Conservation (phyloP, 257 asterid species). For the Solanum gracilifrons region DNA sequence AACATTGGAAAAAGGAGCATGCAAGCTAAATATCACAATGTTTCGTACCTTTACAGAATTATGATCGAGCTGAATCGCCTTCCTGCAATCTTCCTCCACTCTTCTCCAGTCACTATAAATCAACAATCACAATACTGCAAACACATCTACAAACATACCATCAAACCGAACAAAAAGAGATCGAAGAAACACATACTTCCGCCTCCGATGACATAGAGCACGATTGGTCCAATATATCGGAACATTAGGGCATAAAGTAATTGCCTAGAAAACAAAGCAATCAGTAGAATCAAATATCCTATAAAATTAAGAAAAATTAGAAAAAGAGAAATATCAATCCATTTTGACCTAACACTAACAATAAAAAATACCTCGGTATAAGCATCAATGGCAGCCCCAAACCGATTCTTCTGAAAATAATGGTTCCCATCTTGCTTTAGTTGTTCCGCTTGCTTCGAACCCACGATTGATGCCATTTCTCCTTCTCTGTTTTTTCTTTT, state of each 20-base stretch:
- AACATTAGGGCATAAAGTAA: conserved; percentile 79
- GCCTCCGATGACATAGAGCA: conserved; percentile 73
- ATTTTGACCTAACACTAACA: background rate
- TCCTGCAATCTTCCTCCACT: conserved; percentile 32
- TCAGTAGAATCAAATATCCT: background rate
- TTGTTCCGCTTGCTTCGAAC: conserved; percentile 64
- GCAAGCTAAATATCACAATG: background rate
- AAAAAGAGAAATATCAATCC: background rate
- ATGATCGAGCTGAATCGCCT: conserved; percentile 28
- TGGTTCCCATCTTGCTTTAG: conserved; percentile 62
- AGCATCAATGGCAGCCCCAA: conserved; percentile 89
- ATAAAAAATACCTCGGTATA: conserved; percentile 59
- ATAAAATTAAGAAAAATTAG: background rate
- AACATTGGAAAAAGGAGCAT: background rate
- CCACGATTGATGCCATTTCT: conserved; percentile 48
- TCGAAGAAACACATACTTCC: conserved; percentile 38
- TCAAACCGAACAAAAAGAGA: background rate
- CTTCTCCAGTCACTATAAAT: conserved; percentile 60
- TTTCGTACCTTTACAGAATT: conserved; percentile 25
- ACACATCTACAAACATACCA: background rate
- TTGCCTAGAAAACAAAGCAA: conserved; percentile 45
- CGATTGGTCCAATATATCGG: conserved; percentile 90
- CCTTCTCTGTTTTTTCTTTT: background rate
- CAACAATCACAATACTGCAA: background rate
- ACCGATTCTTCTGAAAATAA: conserved; percentile 52